Base-by-base conservation (phyloP, 148 eudicot genomes). In the Silene latifolia region DNA sequence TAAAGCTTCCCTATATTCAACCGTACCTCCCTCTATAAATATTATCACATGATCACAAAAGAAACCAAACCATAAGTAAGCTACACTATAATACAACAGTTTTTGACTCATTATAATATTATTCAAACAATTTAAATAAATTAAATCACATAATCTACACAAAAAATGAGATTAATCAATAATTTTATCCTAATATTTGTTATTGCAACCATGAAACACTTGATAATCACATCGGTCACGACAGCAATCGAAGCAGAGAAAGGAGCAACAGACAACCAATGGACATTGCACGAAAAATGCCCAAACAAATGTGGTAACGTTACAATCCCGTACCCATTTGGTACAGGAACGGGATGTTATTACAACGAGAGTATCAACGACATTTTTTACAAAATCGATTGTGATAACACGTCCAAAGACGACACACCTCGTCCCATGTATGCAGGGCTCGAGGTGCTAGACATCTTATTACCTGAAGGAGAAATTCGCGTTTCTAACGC, bases 301-400 rank as follows among this genome's bases (percentile, higher is more conserved):
- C 63, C 46, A 8, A 67, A 63, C 2, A 8, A 11, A 7, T 77
- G 80, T 63, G 80, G 80, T 17, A 63, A 63, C 39, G 3, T 77
- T 19, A 71, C 72, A 0, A 8, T 73, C 15, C 78, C 78, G 1
- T 75, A 74, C 72, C 82, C 82, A 6, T 79, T 74, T 39, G 82
- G 82, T 15, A 71, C 75, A 4, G 75, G 67, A 17, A 0, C 56
- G 15, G 20, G 48, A 3, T 78, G 76, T 35, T 72, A 76, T 3
- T 9, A 25, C 32, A 44, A 42, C 29, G 29, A 27, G 1, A 27
- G 1, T 27, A 3, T 27, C 29, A 1, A 27, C 29, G 29, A 27
- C 29, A 27, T 27, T 3, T 39, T 59, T 4, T 78, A 17, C 21
- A 15, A n/a, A 4, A 56, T 56, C 60, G 60, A 56, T 18, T 15